Base-by-base conservation (phyloP, 2,329 filamentous ascomycete genomes). In the Fusarium abutilonis region DNA sequence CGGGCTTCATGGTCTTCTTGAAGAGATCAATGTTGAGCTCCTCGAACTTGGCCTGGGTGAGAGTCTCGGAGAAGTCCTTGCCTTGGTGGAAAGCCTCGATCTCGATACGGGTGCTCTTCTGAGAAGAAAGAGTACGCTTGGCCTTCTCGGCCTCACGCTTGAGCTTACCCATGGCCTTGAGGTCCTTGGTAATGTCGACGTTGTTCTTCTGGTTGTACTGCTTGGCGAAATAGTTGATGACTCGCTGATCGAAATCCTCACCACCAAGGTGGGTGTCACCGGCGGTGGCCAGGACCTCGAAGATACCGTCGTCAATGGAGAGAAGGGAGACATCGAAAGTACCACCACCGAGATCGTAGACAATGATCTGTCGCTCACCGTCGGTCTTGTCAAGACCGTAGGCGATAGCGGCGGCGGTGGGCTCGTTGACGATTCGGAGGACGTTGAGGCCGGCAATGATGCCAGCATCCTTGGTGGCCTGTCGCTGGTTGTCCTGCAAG, bases 101-200 rank as follows among this genome's bases (percentile, higher is more conserved):
- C 83, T 98, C 95, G 71, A 97, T 93, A 71, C 92, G 91, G 69
- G 92, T 92, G 68, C 90, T 93, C 89, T 92, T 93, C 83, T 96
- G 92, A 69, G 92, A 95, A 75, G 91, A 97, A 54, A 99, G 89
- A 72, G 93, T 96, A 76, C 95, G 92, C 91, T 99, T 99, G 82
- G 95, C 95, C 89, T 97, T 97, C 82, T 99, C 95, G 71, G 95
- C 94, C 81, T 98, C 95, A 73, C 95, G 93, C 92, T 98, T 98
- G 72, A 99, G 88, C 85, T 98, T 99, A 83, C 93, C 92, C 93
- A 98, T 98, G 69, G 94, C 90, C 91, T 97, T 97, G 68, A 89
- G 82, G 76, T 98, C 93, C 85, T 96, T 96, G 82, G 89, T 91
- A 76, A 98, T 87, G 72, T 99, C 93, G 70, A 96, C 92, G 72